These are phyloP conservation scores for Plasmodium blacklocki DNA, from an alignment of 169 alveolate genomes.

Conservation along the genomic window DNA sequence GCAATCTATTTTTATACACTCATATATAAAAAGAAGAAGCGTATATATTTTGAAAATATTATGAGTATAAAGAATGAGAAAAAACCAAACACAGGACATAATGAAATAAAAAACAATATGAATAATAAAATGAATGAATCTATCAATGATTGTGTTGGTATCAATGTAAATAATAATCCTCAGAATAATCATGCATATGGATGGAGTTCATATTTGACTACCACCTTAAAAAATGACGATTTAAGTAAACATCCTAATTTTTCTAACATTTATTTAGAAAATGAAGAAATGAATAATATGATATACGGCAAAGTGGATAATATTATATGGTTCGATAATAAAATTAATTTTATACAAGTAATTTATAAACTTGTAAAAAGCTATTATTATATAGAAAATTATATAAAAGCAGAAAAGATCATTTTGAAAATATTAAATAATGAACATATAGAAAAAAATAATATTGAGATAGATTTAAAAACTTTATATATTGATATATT, in stretches of 20 bases:
- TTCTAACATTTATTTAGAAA: too few species aligned
- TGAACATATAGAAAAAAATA: constrained; percentile 22
- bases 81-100: not conserved
- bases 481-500: constrained; percentile 45
- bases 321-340: constrained; percentile 4
- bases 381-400: constrained; percentile 46
- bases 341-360: constrained; percentile 9
- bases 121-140: not conserved
- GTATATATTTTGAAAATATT: not conserved
- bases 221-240: too few species aligned
- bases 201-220: not conserved
- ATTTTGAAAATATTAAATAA: constrained; percentile 36
- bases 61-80: too few species aligned
- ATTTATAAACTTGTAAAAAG: constrained; percentile 52
- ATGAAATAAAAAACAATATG: not conserved
- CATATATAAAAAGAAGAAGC: constrained; percentile 9
- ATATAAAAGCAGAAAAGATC: constrained; percentile 44
- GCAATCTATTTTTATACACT: constrained; percentile 34
- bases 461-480: constrained; percentile 60
- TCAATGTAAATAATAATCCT: not conserved
- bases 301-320: not conserved
- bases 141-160: too few species aligned
- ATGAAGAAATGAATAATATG: too few species aligned
- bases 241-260: too few species aligned
- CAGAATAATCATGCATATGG: not conserved